Percentiles rank a stretch among this genome's conserved stretches.
Conservation (phyloP, 2,329 filamentous ascomycete species). For the Phaeophleospora eucalypticola region DNA sequence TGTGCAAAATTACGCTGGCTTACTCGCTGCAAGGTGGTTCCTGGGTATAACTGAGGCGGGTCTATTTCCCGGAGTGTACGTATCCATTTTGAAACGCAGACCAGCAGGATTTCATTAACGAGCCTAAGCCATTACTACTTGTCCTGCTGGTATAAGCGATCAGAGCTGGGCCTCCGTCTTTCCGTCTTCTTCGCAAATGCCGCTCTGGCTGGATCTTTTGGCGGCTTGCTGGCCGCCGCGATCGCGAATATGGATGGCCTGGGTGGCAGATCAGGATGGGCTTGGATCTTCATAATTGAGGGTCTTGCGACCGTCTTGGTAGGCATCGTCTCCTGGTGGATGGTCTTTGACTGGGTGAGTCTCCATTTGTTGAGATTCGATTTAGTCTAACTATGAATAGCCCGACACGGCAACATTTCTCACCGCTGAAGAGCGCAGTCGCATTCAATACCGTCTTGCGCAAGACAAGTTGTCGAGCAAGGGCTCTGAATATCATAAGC, state of each 20-base stretch:
- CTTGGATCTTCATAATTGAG: constrained; percentile 46
- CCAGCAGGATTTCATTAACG: background rate
- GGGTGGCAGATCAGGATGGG: constrained; percentile 43
- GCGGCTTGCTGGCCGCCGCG: constrained; percentile 67
- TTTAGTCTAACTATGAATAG: background rate
- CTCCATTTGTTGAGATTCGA: background rate
- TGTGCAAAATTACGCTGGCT: constrained; percentile 26
- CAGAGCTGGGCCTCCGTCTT: constrained; percentile 62
- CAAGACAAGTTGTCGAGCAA: constrained; percentile 25
- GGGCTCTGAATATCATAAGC: constrained; percentile 25
- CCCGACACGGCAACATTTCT: constrained; percentile 57
- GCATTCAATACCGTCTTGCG: constrained; percentile 23
- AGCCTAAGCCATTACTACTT: constrained; percentile 62
- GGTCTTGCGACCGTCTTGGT: constrained; percentile 62
- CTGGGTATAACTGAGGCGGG: constrained; percentile 30
- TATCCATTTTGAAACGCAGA: background rate
- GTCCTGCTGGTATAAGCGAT: constrained; percentile 77
- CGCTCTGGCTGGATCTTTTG: constrained; percentile 73
- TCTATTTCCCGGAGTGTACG: background rate
- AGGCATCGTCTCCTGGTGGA: constrained; percentile 36
- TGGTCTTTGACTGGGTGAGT: constrained; percentile 48
- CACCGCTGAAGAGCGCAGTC: constrained; percentile 36
- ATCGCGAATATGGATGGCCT: constrained; percentile 67
- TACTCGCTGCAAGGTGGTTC: constrained; percentile 29
- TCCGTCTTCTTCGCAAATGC: constrained; percentile 83